Conservation (phyloP, 805 yeast genomes). For the Cyberlindnera xylosilytica region DNA sequence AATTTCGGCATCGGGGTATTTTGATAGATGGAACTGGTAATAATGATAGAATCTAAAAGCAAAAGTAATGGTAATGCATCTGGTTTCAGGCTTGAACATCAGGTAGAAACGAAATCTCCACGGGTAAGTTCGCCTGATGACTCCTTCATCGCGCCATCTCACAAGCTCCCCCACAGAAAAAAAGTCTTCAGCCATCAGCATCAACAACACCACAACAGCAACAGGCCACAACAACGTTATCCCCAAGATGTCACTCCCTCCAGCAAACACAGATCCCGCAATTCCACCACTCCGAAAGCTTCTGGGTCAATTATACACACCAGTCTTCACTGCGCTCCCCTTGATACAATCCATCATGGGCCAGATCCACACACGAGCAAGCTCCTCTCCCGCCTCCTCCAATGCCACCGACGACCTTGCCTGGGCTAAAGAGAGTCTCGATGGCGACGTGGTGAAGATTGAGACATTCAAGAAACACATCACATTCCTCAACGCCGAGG, state of each 20-base stretch:
- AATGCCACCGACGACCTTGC: slow-evolving; percentile 16
- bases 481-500: slow-evolving; percentile 19
- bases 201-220: too few relatives aligned
- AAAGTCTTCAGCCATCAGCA: background rate
- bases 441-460: slow-evolving; percentile 13
- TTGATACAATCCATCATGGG: slow-evolving; percentile 10
- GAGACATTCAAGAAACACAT: slow-evolving; percentile 14
- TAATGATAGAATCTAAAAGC: background rate
- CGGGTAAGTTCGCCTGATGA: too few relatives aligned
- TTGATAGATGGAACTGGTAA: background rate
- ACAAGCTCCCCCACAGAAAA: background rate
- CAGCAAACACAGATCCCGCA: slow-evolving; percentile 15
- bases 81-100: too few relatives aligned
- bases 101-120: too few relatives aligned
- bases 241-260: slow-evolving; percentile 14
- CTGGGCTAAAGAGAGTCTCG: slow-evolving; percentile 18
- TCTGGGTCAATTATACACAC: slow-evolving; percentile 10
- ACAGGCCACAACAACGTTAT: too few relatives aligned
- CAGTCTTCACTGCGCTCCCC: slow-evolving; percentile 15
- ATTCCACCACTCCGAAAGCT: slow-evolving; percentile 10
- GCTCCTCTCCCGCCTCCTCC: slow-evolving; percentile 1
- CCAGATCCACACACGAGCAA: slow-evolving; percentile 2
- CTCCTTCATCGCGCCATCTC: too few relatives aligned
- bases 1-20: slow-evolving; percentile 9
- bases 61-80: too few relatives aligned